Percentiles rank a stretch among this genome's conserved stretches.
Evolutionary conservation across 2,329 filamentous ascomycete species (phyloP).

Genomic region (Lachnellula cervina): DNA sequence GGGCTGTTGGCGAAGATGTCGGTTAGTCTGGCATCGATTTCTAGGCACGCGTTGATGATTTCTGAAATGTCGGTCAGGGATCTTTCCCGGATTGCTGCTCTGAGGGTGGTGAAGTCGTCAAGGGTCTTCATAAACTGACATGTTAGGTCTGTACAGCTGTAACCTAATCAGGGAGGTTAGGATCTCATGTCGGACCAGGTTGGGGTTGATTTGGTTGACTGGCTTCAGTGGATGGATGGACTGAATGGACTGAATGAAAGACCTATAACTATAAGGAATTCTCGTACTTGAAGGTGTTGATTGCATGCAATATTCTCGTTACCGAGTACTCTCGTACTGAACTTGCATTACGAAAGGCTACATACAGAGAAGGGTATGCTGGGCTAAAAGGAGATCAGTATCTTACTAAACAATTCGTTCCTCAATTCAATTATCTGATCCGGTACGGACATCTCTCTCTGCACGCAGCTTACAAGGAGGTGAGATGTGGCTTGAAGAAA

Average conservation of each 20-base stretch:
- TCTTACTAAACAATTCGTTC: constrained; percentile 27
- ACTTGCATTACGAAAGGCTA: too few relatives aligned
- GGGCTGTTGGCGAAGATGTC: constrained; percentile 10
- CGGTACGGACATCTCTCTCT: constrained; percentile 46
- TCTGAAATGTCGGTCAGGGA: not conserved
- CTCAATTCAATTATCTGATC: constrained; percentile 42
- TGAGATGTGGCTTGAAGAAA: constrained; percentile 50
- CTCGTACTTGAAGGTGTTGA: not conserved
- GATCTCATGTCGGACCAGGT: not conserved
- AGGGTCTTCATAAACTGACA: constrained; percentile 42
- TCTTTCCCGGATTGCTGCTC: constrained; percentile 8
- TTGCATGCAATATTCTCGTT: not conserved
- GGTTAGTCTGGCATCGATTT: constrained; percentile 10
- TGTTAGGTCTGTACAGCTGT: constrained; percentile 36
- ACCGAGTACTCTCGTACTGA: too few relatives aligned
- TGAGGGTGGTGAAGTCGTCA: constrained; percentile 15
- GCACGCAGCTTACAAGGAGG: constrained; percentile 47
- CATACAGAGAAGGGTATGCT: too few relatives aligned
- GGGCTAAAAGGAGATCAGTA: not conserved
- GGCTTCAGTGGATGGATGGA: too few relatives aligned
- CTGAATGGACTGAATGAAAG: too few relatives aligned
- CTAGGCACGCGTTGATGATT: constrained; percentile 8
- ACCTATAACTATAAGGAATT: too few relatives aligned
- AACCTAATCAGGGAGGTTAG: not conserved
- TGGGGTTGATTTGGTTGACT: too few relatives aligned